Conservation (phyloP, 2,329 filamentous ascomycete genomes). For the Xylaria sp. region DNA sequence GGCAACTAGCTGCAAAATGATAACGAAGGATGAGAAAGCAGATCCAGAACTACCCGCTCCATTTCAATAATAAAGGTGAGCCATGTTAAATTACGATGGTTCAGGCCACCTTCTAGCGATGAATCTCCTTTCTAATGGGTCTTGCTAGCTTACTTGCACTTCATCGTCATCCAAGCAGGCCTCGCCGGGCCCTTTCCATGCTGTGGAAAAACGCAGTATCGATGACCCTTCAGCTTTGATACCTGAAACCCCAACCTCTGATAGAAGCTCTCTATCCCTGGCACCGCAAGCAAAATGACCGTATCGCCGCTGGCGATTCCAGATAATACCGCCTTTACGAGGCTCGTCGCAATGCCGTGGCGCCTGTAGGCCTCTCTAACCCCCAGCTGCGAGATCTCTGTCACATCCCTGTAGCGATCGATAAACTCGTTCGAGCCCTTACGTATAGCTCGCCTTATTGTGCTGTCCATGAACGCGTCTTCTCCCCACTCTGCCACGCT, state of each 20-base stretch:
- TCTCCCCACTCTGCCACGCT: not conserved
- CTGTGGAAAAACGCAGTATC: not conserved
- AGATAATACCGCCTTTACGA: not conserved
- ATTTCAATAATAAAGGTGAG: too few species aligned
- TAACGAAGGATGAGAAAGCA: too few species aligned
- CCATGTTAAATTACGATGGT: too few species aligned
- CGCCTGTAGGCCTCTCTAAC: not conserved
- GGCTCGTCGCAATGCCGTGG: not conserved
- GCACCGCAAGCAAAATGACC: not conserved
- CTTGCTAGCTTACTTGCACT: too few species aligned
- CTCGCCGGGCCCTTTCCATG: not conserved
- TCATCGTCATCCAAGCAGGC: not conserved
- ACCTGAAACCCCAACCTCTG: not conserved
- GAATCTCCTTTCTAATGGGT: too few species aligned
- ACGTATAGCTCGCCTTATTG: not conserved
- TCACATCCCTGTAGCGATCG: not conserved
- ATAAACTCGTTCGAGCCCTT: not conserved
- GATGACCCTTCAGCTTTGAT: not conserved
- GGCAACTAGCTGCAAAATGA: too few species aligned
- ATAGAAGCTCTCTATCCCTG: not conserved
- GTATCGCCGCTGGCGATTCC: not conserved
- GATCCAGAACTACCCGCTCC: too few species aligned
- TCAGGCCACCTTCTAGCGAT: too few species aligned
- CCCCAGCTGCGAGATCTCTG: not conserved
- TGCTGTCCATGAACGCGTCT: too few species aligned